Evolutionary conservation across 2,329 filamentous ascomycete genomes (phyloP), one percentile per base, ranked within the genome.

Genomic region (Diaporthe sp.): DNA sequence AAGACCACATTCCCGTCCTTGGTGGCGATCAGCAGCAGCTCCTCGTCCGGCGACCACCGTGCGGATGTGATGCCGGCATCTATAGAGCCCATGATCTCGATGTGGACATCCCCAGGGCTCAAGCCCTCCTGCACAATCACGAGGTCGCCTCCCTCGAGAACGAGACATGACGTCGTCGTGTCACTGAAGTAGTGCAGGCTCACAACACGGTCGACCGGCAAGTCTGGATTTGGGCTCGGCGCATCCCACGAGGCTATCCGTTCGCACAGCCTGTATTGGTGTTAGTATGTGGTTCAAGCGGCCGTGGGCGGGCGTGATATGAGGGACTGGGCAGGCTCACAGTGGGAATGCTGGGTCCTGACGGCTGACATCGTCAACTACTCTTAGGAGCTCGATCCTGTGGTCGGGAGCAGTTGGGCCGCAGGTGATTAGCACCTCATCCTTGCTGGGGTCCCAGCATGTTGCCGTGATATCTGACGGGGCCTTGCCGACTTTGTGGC

Each of bases 71-170:
- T 98, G 32, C 96, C 97, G 74, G 93, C 94, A 84, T 98, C 95
- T 50, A 99, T 94, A 44, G 95, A 97, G 58, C 97, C 97, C 77
- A 98, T 92, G 78, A 99, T 98, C 83, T 98, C 97, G 78, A 99
- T 95, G 78, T 94, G 92, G 50, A 95, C 94, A 81, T 94, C 91
- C 75, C 89, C 91, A 8, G 87, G 85, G 30, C 76, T 78, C 35
- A 78, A 78, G 47, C 80, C 78, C 81, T 98, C 95, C 77, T 93
- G 90, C 37, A 98, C 93, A 69, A 96, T 88, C 75, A 98, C 86
- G 76, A 99, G 96, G 84, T 99, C 96, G 75, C 97, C 97, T 65
- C 95, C 95, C 79, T 94, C 93, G 35, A 99, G 87, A 73, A 98
- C 92, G 37, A 99, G 85, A 81, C 94, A 97, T 81, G 93, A 92